Base-by-base conservation (phyloP, 768 basidiomycete genomes). In the Psilocybe cubensis region DNA sequence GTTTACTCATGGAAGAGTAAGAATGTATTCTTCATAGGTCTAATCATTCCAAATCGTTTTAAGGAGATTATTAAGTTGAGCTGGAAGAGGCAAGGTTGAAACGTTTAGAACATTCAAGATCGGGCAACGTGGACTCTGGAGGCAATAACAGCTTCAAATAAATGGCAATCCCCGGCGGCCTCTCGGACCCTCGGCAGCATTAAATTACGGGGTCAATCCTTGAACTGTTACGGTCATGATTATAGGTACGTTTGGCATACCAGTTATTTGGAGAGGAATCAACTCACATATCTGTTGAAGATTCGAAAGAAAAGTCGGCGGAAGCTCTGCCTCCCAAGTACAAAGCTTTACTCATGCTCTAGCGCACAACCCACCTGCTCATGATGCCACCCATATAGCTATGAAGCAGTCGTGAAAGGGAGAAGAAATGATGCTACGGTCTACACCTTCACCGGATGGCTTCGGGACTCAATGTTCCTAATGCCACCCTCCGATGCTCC, bases 371-470 rank as follows among this genome's bases (percentile, higher is more conserved):
- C 21, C 42, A 33, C 33, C 46, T 59, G 33, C 54, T 42, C 27
- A n/a, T 45, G 18, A 35, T 40, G 45, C 33, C 40, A 43, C 42
- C 11, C 29, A 25, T 7, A 23, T 31, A 59, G 58, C 31, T 59
- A 59, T 43, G 58, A 59, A 17, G 42, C 52, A 27, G 52, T 54
- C 7, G 31, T 58, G 38, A 27, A 20, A 6, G 18, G 56, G 45
- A 25, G 40, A 12, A 21, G 31, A n/a, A 7, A 17, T 21, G 14
- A 35, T 17, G n/a, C 24, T 9, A 58, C 74, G 3, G 72, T 68
- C n/a, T 80, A 79, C 68, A 68, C 69, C 1, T 78, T 79, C 66
- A 70, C 72, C 2, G 62, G 69, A 4, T 78, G 76, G 76, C 62
- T 62, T 20, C 57, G 65, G 48, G 64, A 70, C 35, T 66, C 70